Evolutionary conservation across 2,329 filamentous ascomycete genomes (phyloP).

Genomic region (Davidsoniella neocaledoniae): DNA sequence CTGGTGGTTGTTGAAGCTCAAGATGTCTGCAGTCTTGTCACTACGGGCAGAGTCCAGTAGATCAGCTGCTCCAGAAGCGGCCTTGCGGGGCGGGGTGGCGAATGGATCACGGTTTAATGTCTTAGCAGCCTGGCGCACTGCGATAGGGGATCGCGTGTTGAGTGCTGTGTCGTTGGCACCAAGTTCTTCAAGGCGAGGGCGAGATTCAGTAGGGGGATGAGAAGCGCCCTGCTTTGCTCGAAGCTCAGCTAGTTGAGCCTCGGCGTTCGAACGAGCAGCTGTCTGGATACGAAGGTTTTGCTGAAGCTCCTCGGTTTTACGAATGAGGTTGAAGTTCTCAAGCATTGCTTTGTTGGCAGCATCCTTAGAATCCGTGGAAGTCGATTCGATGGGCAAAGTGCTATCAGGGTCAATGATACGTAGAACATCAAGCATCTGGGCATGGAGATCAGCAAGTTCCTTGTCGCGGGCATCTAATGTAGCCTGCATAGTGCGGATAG

Average conservation of each 20-base stretch:
- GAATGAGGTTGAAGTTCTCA: conserved; percentile 67
- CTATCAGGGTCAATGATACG: conserved; percentile 72
- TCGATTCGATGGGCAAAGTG: conserved; percentile 42
- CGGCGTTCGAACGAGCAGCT: conserved; percentile 65
- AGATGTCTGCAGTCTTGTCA: conserved; percentile 61
- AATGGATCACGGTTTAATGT: not conserved
- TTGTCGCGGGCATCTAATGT: conserved; percentile 64
- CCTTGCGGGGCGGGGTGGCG: conserved; percentile 25
- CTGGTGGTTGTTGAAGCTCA: conserved; percentile 74
- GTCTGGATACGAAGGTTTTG: conserved; percentile 72
- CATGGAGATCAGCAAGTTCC: conserved; percentile 65
- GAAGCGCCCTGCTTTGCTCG: conserved; percentile 29
- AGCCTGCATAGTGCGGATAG: conserved; percentile 62
- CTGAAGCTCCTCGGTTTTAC: conserved; percentile 76
- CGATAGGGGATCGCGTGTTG: conserved; percentile 57
- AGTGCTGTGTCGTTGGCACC: conserved; percentile 60
- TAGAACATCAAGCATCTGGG: conserved; percentile 65
- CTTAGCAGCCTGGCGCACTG: conserved; percentile 44
- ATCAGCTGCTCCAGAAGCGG: conserved; percentile 39
- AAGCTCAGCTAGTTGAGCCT: conserved; percentile 64
- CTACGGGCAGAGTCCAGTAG: conserved; percentile 61
- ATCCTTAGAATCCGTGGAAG: conserved; percentile 22
- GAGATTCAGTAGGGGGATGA: conserved; percentile 21
- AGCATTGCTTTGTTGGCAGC: conserved; percentile 48
- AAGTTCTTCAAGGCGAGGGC: conserved; percentile 69